phyloP scores from a whole-genome alignment of 495 filamentous ascomycete species.

The Neurospora sp. region DNA sequence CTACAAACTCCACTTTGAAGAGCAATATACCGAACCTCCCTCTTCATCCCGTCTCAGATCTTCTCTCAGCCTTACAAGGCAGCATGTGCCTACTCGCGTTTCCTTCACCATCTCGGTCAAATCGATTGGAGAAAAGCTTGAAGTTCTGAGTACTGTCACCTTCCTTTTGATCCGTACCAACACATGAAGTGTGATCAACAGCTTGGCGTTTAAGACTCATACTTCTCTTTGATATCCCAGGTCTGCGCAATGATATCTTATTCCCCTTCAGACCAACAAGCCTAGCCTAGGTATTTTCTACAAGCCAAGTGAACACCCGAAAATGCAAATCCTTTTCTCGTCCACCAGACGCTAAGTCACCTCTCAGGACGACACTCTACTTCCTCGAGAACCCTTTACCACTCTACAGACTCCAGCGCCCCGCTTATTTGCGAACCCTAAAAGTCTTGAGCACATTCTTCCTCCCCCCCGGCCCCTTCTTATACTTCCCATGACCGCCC shows the following conservation, averaged over 20 bases:
- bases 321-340: background rate
- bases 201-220: too few species aligned
- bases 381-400: constrained; percentile 10
- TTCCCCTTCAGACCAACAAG: background rate
- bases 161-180: too few species aligned
- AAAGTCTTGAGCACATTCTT: constrained; percentile 85
- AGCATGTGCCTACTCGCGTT: background rate
- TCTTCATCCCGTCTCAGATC: background rate
- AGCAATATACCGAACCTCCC: background rate
- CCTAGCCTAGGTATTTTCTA: background rate
- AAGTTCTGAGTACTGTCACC: too few species aligned
- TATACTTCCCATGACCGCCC: constrained; percentile 41
- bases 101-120: too few species aligned
- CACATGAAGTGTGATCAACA: too few species aligned
- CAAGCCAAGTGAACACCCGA: background rate
- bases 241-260: background rate
- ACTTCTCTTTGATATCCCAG: too few species aligned
- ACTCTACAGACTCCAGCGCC: too few species aligned
- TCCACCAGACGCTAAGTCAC: background rate
- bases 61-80: background rate
- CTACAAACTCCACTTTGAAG: background rate
- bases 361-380: background rate
- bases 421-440: constrained; percentile 35
- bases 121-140: too few species aligned
- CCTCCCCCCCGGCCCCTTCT: constrained; percentile 36